Evolutionary conservation across 2,329 filamentous ascomycete species (phyloP), one percentile per base, ranked within the genome.

Genomic region (Aspergillus texensis): DNA sequence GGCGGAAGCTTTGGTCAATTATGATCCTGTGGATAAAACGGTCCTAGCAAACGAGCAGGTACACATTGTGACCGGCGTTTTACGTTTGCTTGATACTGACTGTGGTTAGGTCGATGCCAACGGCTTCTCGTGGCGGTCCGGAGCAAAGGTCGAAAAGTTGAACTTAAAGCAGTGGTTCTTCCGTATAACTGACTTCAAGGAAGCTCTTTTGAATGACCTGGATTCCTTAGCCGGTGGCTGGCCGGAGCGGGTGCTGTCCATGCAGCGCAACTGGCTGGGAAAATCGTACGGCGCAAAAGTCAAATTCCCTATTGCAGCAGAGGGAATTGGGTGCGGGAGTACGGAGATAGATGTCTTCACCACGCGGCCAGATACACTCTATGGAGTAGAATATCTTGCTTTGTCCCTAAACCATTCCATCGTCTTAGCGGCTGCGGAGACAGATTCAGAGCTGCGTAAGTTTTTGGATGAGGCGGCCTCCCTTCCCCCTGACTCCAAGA

Each of bases 101-200:
- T n/a, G 28, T 50, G 41, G 21, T 28, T 61, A 79, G 77, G 92
- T 96, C n/a, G 92, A 96, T 74, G 85, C 90, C 57, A 90, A 92
- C 72, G 93, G 93, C 36, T 87, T 83, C 70, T 96, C 93, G 2
- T 97, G 93, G 93, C 87, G 93, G 62, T 95, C 92, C 1, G 93
- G 93, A 11, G 93, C 91, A 57, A 89, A 91, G 74, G 92, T 96
- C 21, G 90, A 95, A 78, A 91, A 93, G 79, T 83, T 87, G 63
- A 86, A 87, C 69, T 82, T 96, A 55, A 92, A 91, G 78, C 93
- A 97, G 77, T 97, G 93, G 93, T 96, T 96, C 75, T 87, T 96
- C 67, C 89, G 88, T 66, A 96, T 95, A 72, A 94, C 92, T 4
- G 86, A 87, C 56, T 95, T 91, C 72, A 88, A 91, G 65, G 88